Conservation (phyloP, 2,329 filamentous ascomycete species). For the Phialemoniopsis sp. region DNA sequence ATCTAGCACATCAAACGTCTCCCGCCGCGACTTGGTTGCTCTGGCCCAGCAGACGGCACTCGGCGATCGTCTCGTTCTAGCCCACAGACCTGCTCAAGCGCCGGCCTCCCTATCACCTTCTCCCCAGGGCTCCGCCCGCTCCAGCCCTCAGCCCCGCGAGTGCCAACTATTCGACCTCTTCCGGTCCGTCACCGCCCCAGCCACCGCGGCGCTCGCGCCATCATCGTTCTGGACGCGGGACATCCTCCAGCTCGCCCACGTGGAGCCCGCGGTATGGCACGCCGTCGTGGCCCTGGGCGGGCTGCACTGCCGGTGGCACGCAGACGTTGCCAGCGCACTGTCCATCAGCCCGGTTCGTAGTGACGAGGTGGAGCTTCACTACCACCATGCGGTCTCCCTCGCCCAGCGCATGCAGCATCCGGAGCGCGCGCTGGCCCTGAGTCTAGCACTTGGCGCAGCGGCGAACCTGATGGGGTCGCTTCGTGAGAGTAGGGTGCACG, state of each 20-base stretch:
- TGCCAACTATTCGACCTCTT: constrained; percentile 25
- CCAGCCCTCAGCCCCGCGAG: neutral
- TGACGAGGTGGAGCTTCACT: constrained; percentile 17
- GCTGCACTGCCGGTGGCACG: constrained; percentile 21
- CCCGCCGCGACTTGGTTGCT: too few species aligned
- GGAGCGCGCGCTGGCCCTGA: constrained; percentile 20
- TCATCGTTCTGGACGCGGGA: constrained; percentile 23
- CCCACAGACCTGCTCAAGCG: too few species aligned
- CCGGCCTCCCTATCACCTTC: constrained; percentile 1
- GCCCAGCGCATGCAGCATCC: constrained; percentile 19
- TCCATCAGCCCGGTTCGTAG: constrained; percentile 10
- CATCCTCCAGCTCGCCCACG: constrained; percentile 25
- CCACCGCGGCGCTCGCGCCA: constrained; percentile 18
- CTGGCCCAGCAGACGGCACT: too few species aligned
- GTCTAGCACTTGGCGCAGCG: constrained; percentile 23
- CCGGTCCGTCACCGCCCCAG: constrained; percentile 21
- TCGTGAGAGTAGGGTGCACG: constrained; percentile 22
- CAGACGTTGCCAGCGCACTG: neutral
- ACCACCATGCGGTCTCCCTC: constrained; percentile 19
- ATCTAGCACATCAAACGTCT: neutral
- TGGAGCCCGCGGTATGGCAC: constrained; percentile 28
- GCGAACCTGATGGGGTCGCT: constrained; percentile 24
- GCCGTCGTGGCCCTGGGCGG: constrained; percentile 27
- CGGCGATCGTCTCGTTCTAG: too few species aligned
- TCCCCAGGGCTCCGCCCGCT: neutral